A percentile compares a stretch with the other conserved stretches of the same genome.
Conservation (phyloP, 2,329 filamentous ascomycete species). For the Diaporthe destruens region DNA sequence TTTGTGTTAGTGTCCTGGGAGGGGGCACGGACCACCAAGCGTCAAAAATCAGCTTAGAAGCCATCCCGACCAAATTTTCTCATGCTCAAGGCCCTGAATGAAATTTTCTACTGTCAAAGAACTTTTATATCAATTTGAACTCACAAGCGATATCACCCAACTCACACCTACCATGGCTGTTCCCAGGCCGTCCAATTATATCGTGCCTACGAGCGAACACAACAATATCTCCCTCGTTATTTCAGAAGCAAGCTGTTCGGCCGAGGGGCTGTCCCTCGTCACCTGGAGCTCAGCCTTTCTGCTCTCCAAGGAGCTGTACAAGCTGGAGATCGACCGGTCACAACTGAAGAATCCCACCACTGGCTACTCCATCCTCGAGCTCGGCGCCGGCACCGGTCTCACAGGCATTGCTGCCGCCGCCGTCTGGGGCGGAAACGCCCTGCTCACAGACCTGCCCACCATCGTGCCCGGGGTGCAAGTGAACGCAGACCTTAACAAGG, state of each 20-base stretch:
- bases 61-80: constrained; percentile 24
- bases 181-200: constrained; percentile 28
- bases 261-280: constrained; percentile 37
- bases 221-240: constrained; percentile 34
- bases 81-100: not conserved
- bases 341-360: not conserved
- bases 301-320: constrained; percentile 39
- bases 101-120: constrained; percentile 8
- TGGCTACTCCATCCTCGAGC: constrained; percentile 36
- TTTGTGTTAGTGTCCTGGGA: not conserved
- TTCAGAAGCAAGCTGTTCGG: constrained; percentile 38
- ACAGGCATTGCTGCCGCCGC: constrained; percentile 36
- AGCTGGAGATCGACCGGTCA: constrained; percentile 24
- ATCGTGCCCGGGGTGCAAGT: constrained; percentile 40
- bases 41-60: constrained; percentile 1
- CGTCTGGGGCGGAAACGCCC: constrained; percentile 30
- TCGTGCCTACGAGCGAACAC: constrained; percentile 8
- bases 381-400: constrained; percentile 40
- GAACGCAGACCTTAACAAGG: constrained; percentile 38
- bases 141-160: not conserved
- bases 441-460: constrained; percentile 40
- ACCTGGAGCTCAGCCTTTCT: constrained; percentile 42
- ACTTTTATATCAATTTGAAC: not conserved
- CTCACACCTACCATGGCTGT: constrained; percentile 12
- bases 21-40: constrained; percentile 12